phyloP scores from a whole-genome alignment of 2,329 filamentous ascomycete species.

The Exophiala xenobiotica region DNA sequence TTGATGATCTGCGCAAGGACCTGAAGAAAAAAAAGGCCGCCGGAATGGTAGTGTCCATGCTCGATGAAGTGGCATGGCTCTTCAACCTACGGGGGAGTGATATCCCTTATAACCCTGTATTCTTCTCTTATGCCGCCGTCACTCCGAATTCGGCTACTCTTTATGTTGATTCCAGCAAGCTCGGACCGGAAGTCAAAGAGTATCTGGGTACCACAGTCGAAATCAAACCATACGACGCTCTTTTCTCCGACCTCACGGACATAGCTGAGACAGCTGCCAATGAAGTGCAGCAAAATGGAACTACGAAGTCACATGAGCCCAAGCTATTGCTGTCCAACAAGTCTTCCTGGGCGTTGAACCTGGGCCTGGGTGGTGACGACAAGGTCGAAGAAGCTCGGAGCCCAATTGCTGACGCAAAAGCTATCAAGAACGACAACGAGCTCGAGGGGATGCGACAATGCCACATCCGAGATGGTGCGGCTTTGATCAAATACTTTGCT shows the following conservation, averaged over 20 bases:
- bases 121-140: conserved; percentile 92
- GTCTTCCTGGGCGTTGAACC: conserved; percentile 87
- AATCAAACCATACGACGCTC: conserved; percentile 76
- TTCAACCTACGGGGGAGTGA: conserved; percentile 94
- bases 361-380: conserved; percentile 81
- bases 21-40: conserved; percentile 84
- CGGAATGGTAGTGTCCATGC: conserved; percentile 76
- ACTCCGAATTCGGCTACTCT: conserved; percentile 74
- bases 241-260: conserved; percentile 74
- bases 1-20: conserved; percentile 84
- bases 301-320: conserved; percentile 40
- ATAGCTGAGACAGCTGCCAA: conserved; percentile 53
- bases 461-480: conserved; percentile 89
- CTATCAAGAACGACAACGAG: conserved; percentile 88
- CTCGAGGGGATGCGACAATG: conserved; percentile 90
- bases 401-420: conserved; percentile 85
- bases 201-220: conserved; percentile 70
- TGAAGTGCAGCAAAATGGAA: conserved; percentile 36
- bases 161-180: conserved; percentile 79
- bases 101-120: conserved; percentile 96
- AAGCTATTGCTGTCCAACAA: conserved; percentile 87
- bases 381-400: conserved; percentile 84
- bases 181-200: conserved; percentile 65
- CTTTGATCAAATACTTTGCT: conserved; percentile 87
- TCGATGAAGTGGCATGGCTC: conserved; percentile 98